Evolutionary conservation across 2,329 filamentous ascomycete species (phyloP), one percentile per base, ranked within the genome.

Genomic region (Ceratocystiopsis minuta): DNA sequence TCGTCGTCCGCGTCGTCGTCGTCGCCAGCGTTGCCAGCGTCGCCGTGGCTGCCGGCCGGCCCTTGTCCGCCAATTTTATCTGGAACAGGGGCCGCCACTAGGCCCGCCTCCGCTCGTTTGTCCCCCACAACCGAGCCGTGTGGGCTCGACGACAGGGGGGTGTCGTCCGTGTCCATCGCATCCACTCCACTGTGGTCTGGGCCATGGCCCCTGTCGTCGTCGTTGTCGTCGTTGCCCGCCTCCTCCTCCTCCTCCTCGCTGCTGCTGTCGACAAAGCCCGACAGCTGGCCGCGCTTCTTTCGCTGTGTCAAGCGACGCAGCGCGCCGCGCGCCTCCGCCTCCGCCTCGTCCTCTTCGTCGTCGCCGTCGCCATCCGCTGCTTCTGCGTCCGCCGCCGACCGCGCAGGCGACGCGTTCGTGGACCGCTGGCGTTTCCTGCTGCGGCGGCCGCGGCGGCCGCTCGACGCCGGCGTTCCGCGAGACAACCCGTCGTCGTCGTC

Each of bases 111-210:
- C 16, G 16, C 33, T 1, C 3, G 32, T 31, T 42, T 34, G 37
- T 43, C 47, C 44, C 41, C 40, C 46, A 45, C n/a, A 31, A 18
- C 49, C 51, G 53, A 55, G 6, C 20, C 20, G 20, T 20, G 20
- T 7, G 60, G 60, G 43, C 57, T 62, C 3, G 61, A 61, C 24
- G 62, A 64, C 38, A 59, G 45, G 11, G 61, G 59, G 11, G 61
- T 64, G 46, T 60, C 57, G 13, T 56, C 55, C 6, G 52, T 53
- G 42, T 54, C 52, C 37, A 43, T 53, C 47, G 39, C 47, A 6
- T 55, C 55, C 11, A 56, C n/a, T n/a, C n/a, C n/a, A n/a, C n/a
- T n/a, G n/a, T n/a, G n/a, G n/a, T n/a, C n/a, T n/a, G n/a, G n/a
- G n/a, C n/a, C 59, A 17, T 44, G 44, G 15, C 45, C 32, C 16